Evolutionary conservation across 441 rosid species (phyloP).

Genomic region (Gossypium schwendimanii): DNA sequence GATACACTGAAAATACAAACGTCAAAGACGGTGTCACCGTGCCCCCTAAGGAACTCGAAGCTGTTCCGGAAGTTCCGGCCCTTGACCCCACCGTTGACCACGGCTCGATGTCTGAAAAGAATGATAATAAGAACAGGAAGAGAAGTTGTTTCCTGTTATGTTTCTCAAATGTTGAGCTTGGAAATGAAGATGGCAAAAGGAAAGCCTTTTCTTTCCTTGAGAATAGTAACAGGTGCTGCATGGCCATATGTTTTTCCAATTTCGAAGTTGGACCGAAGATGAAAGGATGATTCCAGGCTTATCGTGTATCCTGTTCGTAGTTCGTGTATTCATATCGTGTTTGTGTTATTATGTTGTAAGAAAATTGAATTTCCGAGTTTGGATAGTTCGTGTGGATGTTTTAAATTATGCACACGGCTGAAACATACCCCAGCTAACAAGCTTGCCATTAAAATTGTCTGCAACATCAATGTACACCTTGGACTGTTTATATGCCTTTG

Average conservation of each 20-base stretch:
- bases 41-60: background rate
- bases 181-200: slow-evolving; percentile 6
- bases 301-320: background rate
- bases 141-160: slow-evolving; percentile 6
- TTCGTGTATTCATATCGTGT: background rate
- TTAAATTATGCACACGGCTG: no score
- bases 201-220: background rate
- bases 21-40: background rate
- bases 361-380: no score
- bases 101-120: background rate
- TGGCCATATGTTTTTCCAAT: slow-evolving; percentile 2
- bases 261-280: background rate
- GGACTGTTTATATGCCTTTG: background rate
- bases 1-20: background rate
- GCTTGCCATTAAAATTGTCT: background rate
- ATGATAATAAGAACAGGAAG: background rate
- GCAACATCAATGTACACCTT: background rate
- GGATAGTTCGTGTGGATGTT: no score
- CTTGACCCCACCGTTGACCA: background rate
- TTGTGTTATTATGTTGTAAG: background rate
- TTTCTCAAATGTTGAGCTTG: slow-evolving; percentile 5
- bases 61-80: background rate
- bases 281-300: background rate
- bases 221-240: background rate
- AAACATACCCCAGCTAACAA: background rate